Percentiles rank a stretch among this genome's conserved stretches.
phyloP scores from a whole-genome alignment of 176 grass and related monocot genomes.

The Puccinellia tenuiflora region DNA sequence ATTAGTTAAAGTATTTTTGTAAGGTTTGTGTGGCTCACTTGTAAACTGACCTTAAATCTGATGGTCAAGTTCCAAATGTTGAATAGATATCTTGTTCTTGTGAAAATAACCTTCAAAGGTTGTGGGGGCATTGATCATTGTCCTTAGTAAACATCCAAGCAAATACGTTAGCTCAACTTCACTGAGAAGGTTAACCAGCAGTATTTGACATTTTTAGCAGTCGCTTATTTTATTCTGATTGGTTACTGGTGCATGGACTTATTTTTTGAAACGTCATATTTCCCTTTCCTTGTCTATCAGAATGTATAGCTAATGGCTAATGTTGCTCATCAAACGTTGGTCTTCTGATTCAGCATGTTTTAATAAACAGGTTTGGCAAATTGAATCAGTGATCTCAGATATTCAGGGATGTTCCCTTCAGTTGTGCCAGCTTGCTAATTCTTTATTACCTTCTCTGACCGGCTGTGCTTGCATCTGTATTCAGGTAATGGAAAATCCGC shows the following conservation, averaged over 20 bases:
- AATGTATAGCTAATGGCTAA: constrained; percentile 4
- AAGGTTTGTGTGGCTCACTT: constrained; percentile 3
- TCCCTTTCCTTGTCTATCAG: background rate
- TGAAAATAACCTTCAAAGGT: background rate
- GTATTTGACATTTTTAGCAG: background rate
- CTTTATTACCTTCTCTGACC: constrained; percentile 46
- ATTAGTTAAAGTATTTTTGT: background rate
- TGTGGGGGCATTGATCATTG: background rate
- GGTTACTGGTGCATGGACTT: background rate
- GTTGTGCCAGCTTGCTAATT: constrained; percentile 55
- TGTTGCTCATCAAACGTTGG: background rate
- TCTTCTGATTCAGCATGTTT: constrained; percentile 32
- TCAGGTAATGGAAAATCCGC: constrained; percentile 59
- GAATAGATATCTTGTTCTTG: constrained; percentile 8
- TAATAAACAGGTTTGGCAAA: constrained; percentile 67
- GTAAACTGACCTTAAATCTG: constrained; percentile 2
- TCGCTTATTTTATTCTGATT: too few relatives aligned
- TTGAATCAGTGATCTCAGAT: constrained; percentile 64
- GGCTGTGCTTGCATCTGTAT: constrained; percentile 50
- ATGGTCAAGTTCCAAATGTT: background rate
- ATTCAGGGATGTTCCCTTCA: constrained; percentile 69
- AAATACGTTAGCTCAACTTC: background rate
- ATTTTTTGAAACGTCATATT: background rate
- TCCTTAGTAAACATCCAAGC: background rate
- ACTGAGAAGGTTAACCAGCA: background rate